Base-by-base conservation (phyloP, 2,329 filamentous ascomycete genomes). In the Diaporthe sp. region DNA sequence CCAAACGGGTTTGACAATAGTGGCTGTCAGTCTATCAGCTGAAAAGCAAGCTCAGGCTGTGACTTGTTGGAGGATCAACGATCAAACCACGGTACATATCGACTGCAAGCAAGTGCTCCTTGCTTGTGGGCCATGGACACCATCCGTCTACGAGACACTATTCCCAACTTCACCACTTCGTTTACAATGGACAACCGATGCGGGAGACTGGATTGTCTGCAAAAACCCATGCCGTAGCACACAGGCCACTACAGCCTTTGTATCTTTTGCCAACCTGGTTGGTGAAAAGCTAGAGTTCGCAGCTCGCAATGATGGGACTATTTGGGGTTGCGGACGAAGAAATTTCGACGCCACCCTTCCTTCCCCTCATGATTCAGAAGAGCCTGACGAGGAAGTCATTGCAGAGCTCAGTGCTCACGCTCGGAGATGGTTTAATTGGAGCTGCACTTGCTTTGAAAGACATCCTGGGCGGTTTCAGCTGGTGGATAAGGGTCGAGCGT, bases 181-280 rank as follows among this genome's bases (percentile, higher is more conserved):
- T 4, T 19, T 55, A 8, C 47, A 19, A 8, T 70, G 39, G 50
- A 58, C n/a, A 22, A 70, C 15, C 25, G 19, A 70, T 19, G 66
- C 50, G 12, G 44, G 66, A n/a, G 50, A 70, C 66, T 70, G 37
- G 53, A 25, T 53, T 13, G n/a, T 70, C n/a, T 53, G n/a, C 32
- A 22, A 27, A 19, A 58, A 22, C 7, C 66, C 66, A 32, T 53
- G 65, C 25, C 65, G 19, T 22, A 39, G 19, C 47, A 25, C 65
- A n/a, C 22, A 56, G 6, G n/a, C n/a, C n/a, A n/a, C n/a, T n/a
- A n/a, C n/a, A n/a, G n/a, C n/a, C n/a, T n/a, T n/a, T n/a, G n/a
- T n/a, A n/a, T n/a, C n/a, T n/a, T n/a, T n/a, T n/a, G n/a, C n/a
- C n/a, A n/a, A n/a, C n/a, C n/a, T n/a, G n/a, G n/a, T n/a, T n/a